Percentiles rank a stretch among this genome's conserved stretches.
Conservation (phyloP, 352 stramenopile species). For the Saprolegnia diclina region DNA sequence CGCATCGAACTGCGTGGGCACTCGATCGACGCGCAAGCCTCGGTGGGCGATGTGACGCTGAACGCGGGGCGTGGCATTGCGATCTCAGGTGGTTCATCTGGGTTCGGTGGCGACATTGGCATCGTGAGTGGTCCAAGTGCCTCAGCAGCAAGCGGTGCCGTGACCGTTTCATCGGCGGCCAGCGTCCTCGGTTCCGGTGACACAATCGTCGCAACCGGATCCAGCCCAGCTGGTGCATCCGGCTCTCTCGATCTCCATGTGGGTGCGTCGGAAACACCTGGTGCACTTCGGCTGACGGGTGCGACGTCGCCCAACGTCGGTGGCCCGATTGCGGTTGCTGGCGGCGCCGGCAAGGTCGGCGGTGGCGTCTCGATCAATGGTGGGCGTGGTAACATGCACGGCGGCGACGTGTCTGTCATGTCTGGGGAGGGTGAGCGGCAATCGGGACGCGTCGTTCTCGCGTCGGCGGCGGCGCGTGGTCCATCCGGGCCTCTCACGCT, state of each 20-base stretch:
- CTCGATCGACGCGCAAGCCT: neutral
- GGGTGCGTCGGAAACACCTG: neutral
- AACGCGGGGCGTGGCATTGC: neutral
- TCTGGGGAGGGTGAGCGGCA: neutral
- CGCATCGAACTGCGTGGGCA: neutral
- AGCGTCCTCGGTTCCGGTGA: slow-evolving; percentile 31
- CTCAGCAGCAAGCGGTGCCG: neutral
- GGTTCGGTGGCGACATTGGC: neutral
- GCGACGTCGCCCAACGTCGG: neutral
- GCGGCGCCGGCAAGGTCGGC: slow-evolving; percentile 4
- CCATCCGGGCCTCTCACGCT: neutral
- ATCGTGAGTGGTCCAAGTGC: slow-evolving; percentile 12
- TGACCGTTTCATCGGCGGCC: neutral
- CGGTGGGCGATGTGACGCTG: neutral
- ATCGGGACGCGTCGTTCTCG: neutral
- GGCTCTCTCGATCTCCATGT: slow-evolving; percentile 5
- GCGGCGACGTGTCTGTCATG: neutral
- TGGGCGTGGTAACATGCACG: neutral
- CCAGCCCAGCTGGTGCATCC: neutral
- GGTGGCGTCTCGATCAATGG: neutral
- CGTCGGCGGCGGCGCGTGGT: neutral
- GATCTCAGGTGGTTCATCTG: neutral
- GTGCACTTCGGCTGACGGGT: neutral
- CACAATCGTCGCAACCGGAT: slow-evolving; percentile 21
- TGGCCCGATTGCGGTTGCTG: neutral